Evolutionary conservation across 208 protist genomes (phyloP).

Genomic region (Trypanosoma rangeli): DNA sequence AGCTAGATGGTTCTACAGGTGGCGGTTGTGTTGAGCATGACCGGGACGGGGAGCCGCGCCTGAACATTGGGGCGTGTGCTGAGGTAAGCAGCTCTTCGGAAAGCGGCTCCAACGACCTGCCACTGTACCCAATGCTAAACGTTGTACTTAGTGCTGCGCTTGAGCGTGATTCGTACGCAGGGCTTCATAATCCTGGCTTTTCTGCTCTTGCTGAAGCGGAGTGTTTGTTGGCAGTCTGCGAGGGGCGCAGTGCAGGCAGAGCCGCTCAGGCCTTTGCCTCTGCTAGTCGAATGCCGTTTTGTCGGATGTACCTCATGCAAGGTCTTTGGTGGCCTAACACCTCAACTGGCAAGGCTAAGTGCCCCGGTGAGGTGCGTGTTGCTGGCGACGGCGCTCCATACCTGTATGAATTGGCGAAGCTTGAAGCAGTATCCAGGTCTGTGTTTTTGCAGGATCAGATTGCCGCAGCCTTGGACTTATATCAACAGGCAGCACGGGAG

Average conservation of each 20-base stretch:
- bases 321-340: constrained; percentile 9
- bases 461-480: constrained; percentile 18
- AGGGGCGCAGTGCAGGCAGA: constrained; percentile 1
- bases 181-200: constrained; percentile 7
- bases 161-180: constrained; percentile 18
- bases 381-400: neutral
- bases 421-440: constrained; percentile 5
- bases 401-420: neutral
- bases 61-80: neutral
- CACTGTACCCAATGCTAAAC: constrained; percentile 22
- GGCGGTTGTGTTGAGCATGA: neutral
- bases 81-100: constrained; percentile 12
- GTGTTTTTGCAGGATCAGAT: constrained; percentile 23
- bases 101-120: neutral
- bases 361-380: too few relatives aligned
- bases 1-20: neutral
- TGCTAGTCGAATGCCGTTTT: constrained; percentile 18
- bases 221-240: constrained; percentile 8
- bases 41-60: neutral
- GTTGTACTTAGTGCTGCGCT: constrained; percentile 18
- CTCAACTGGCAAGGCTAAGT: neutral
- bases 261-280: constrained; percentile 8
- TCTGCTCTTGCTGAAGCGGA: constrained; percentile 21
- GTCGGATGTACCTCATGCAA: constrained; percentile 24
- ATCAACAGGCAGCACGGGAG: constrained; percentile 23